Base-by-base conservation (phyloP, 768 basidiomycete genomes). In the Macrolepiota fuliginosa region DNA sequence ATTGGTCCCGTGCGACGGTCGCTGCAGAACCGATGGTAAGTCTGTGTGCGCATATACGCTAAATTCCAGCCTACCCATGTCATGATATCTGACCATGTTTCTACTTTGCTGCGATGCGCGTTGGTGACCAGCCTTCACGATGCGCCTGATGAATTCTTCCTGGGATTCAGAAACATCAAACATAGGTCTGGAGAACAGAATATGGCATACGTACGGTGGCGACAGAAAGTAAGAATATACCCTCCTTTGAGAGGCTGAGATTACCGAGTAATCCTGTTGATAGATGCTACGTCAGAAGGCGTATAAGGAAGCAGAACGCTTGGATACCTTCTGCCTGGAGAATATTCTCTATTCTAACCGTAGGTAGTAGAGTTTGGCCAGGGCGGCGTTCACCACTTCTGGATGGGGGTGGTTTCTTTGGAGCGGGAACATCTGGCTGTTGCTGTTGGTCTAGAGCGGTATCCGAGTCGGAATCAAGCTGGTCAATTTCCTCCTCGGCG, bases 131-230 rank as follows among this genome's bases (percentile, higher is more conserved):
- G 87, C 86, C 70, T 84, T 83, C 17, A 85, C 81, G 69, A 94
- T 79, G 53, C 86, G 82, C 72, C 91, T 90, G 58, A 94, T 83
- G 70, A 94, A 94, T 69, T 93, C 90, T 75, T 95, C 92, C 93
- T 95, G 69, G 37, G 50, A 57, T 53, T 56, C 22, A 65, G 55
- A 47, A 64, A 27, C 51, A 61, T 53, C 60, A 52, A 55, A 52
- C 19, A 50, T 32, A 47, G 35, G 42, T 36, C 40, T 50, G 47
- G 36, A 49, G 55, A 25, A 22, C 13, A 39, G 50, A 52, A 7
- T n/a, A 19, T 45, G 60, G 46, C 12, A 55, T 50, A 68, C 79
- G 52, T 68, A 93, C 93, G 40, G 92, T 88, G 52, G 92, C 92
- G 62, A 89, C 75, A 10, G 91, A 87, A 24, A 94, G 73, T 61